A percentile compares a stretch with the other conserved stretches of the same genome.
phyloP scores from a whole-genome alignment of 768 basidiomycete genomes.

The Podaxis rugospora region DNA sequence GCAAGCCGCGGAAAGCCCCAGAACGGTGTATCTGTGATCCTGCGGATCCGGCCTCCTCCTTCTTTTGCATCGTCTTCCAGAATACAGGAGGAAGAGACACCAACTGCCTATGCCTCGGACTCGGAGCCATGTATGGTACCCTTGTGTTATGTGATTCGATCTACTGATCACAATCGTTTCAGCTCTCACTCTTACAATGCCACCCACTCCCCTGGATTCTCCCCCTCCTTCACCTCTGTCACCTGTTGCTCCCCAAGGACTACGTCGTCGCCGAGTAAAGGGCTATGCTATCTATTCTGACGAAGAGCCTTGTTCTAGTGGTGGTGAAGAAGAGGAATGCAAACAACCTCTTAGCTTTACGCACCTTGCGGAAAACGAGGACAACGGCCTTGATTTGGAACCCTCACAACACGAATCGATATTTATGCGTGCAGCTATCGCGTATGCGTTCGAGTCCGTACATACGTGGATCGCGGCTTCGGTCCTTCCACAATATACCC shows the following conservation, averaged over 20 bases:
- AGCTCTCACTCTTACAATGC: slow-evolving; percentile 8
- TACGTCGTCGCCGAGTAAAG: slow-evolving; percentile 26
- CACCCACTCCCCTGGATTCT: slow-evolving; percentile 1
- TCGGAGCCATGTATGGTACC: not conserved
- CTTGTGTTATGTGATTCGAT: no score
- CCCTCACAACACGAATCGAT: not conserved
- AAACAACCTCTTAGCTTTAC: slow-evolving; percentile 18
- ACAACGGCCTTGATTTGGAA: not conserved
- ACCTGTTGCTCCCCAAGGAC: slow-evolving; percentile 12
- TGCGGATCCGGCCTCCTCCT: slow-evolving; percentile 20
- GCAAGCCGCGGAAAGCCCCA: slow-evolving; percentile 37
- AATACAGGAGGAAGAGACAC: not conserved
- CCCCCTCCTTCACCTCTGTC: slow-evolving; percentile 15
- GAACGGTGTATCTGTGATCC: slow-evolving; percentile 29
- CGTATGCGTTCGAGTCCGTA: not conserved
- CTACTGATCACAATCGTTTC: not conserved
- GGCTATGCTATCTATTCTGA: slow-evolving; percentile 43
- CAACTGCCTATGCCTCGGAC: not conserved
- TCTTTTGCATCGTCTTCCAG: slow-evolving; percentile 3
- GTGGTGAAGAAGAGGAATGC: slow-evolving; percentile 21
- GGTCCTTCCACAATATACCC: slow-evolving; percentile 23
- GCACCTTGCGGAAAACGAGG: slow-evolving; percentile 20
- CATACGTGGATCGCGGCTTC: slow-evolving; percentile 31
- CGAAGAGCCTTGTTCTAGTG: slow-evolving; percentile 26
- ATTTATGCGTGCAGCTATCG: not conserved